Evolutionary conservation across 1,139 yeast species (phyloP), one percentile per base, ranked within the genome.

Genomic region (Protomyces inouyei): DNA sequence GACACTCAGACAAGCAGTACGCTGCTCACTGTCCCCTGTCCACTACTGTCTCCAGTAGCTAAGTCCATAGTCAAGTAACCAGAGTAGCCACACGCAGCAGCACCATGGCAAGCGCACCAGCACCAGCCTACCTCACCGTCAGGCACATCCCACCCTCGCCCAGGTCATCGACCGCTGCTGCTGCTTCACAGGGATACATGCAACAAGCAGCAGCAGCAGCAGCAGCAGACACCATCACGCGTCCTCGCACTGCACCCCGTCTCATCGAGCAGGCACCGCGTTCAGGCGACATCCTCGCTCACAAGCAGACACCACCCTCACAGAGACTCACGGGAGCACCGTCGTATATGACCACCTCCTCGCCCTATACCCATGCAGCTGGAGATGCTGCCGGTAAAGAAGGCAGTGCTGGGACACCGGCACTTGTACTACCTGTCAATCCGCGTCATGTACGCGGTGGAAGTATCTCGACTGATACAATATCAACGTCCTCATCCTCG

Each of bases 371-470:
- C 1, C 43, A 37, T 5, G 43, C 56, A 14, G 10, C 60, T 12
- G 36, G n/a, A 16, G 55, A 51, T 28, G 32, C 32, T 28, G 32
- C 32, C 43, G 43, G 16, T 4, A 9, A 4, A n/a, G 16, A 37
- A 9, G 9, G 43, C 8, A 6, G 5, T 9, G 38, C 28, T 16
- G 40, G 35, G n/a, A 21, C 53, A 14, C 63, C 57, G 8, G 54
- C 57, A 16, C 43, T 40, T 12, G 57, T 59, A 3, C 23, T 28
- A 21, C 63, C 63, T 16, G 18, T 40, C 14, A 59, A 59, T 32
- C 63, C 63, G 5, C 63, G 45, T 25, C 63, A 59, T 38, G 63
- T 59, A 14, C 56, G 63, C 28, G 63, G 63, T 10, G 63, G 63
- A 3, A 21, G 55, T 2, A 52, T 59, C 36, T 12, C 36, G 6